Conservation (phyloP, 139 green algal species). For the Dunaliella sp. region DNA sequence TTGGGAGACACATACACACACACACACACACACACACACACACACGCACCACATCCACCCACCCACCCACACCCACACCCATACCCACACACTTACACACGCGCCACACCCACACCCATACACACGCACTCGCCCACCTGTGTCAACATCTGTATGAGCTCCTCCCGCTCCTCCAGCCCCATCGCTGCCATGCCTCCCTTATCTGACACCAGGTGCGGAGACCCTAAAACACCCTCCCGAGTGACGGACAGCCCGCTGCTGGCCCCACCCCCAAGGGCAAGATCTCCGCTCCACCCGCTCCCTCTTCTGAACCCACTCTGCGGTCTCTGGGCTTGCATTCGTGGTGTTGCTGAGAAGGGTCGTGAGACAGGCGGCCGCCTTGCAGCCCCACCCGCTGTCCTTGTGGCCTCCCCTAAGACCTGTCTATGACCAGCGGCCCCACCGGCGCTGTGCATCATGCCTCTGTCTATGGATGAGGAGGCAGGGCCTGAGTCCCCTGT, state of each 20-base stretch:
- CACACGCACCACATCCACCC: background rate
- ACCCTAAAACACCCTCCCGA: background rate
- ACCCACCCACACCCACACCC: background rate
- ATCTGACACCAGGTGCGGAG: background rate
- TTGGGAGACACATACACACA: conserved; percentile 1
- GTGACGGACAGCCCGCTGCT: background rate
- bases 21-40: background rate
- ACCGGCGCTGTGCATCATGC: too few relatives aligned
- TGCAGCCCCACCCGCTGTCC: too few relatives aligned
- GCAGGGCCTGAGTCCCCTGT: too few relatives aligned
- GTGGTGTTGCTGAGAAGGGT: background rate
- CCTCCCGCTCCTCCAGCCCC: background rate
- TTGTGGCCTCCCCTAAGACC: too few relatives aligned
- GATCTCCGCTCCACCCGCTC: too few relatives aligned
- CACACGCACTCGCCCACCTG: background rate
- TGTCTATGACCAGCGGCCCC: too few relatives aligned
- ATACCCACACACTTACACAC: background rate
- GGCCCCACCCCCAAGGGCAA: background rate
- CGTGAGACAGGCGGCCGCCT: background rate
- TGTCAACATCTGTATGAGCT: background rate
- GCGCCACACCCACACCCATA: background rate
- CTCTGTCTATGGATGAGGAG: too few relatives aligned
- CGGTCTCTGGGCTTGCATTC: background rate
- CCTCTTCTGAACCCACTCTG: background rate
- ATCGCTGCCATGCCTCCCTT: background rate